phyloP scores from a whole-genome alignment of 768 basidiomycete genomes.

The Crucibulum laeve region DNA sequence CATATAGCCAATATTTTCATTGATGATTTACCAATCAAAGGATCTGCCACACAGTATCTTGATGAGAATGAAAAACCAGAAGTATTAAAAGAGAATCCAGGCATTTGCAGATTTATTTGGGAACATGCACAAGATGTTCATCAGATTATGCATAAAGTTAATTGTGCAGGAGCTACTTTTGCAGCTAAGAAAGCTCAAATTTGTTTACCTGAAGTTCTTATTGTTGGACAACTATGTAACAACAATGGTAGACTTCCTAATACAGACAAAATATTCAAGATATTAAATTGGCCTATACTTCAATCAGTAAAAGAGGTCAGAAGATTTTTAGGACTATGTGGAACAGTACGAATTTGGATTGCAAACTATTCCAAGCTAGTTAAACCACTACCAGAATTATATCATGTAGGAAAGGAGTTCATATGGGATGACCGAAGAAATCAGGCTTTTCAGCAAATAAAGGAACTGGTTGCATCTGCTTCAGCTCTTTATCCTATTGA shows the following conservation, averaged over 20 bases:
- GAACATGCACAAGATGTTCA: constrained; percentile 26
- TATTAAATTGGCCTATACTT: too few species aligned
- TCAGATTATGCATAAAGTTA: constrained; percentile 19
- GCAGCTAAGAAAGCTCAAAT: constrained; percentile 23
- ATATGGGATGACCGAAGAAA: constrained; percentile 16
- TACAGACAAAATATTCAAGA: constrained; percentile 17
- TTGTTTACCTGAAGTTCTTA: constrained; percentile 12
- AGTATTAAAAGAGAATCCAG: constrained; percentile 11
- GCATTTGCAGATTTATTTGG: constrained; percentile 27
- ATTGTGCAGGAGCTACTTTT: constrained; percentile 23
- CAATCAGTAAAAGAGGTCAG: constrained; percentile 13
- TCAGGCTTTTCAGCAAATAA: constrained; percentile 15
- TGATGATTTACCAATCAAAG: constrained; percentile 25
- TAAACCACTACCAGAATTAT: constrained; percentile 14
- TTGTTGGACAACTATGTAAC: constrained; percentile 28
- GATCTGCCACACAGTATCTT: constrained; percentile 17
- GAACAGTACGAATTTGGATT: constrained; percentile 18
- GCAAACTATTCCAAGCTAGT: constrained; percentile 8
- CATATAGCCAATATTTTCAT: constrained; percentile 18
- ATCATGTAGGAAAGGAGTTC: constrained; percentile 14
- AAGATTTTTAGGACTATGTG: constrained; percentile 17
- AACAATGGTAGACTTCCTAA: constrained; percentile 24
- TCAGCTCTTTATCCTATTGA: constrained; percentile 25
- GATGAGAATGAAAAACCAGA: constrained; percentile 12
- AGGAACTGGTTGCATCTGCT: constrained; percentile 5